phyloP scores from a whole-genome alignment of 352 stramenopile species.

The Phytopythium boreale region DNA sequence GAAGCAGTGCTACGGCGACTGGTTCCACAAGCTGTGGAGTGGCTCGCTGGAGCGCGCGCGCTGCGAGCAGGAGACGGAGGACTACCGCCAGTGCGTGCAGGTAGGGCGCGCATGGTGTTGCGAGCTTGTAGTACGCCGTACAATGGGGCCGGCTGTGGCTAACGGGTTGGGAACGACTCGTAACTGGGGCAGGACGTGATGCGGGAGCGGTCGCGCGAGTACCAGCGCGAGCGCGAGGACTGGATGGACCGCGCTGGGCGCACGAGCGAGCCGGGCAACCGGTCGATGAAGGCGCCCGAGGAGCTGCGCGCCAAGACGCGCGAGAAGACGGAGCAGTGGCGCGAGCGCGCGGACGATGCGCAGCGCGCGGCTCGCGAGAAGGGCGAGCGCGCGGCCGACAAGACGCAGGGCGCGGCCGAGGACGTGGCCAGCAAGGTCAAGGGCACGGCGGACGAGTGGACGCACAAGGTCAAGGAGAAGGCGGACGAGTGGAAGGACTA shows the following conservation, averaged over 20 bases:
- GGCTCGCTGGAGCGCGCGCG: conserved; percentile 55
- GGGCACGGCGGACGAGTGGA: conserved; percentile 30
- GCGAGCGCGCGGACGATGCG: conserved; percentile 5
- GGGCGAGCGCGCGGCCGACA: conserved; percentile 22
- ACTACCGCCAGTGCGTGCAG: conserved; percentile 72
- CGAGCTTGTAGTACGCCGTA: no score
- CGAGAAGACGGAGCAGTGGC: conserved; percentile 25
- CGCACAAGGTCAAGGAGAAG: conserved; percentile 27
- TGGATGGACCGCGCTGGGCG: conserved; percentile 62
- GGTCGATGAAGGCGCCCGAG: conserved; percentile 14
- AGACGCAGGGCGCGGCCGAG: conserved; percentile 23
- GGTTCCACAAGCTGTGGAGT: conserved; percentile 75
- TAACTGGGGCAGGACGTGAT: conserved; percentile 42
- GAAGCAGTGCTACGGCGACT: conserved; percentile 79
- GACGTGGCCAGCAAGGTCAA: conserved; percentile 32
- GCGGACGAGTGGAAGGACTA: conserved; percentile 22
- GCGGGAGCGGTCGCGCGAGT: conserved; percentile 26
- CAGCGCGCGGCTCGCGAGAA: conserved; percentile 22
- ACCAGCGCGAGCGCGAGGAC: conserved; percentile 25
- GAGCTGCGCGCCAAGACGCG: conserved; percentile 25
- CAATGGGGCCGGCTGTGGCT: no score
- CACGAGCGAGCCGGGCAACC: conserved; percentile 22
- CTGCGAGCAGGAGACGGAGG: conserved; percentile 70
- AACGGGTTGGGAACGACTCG: not conserved
- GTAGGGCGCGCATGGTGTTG: no score